Evolutionary conservation across 1,284 basidiomycete genomes (phyloP).

Genomic region (Rhodofomes roseus): DNA sequence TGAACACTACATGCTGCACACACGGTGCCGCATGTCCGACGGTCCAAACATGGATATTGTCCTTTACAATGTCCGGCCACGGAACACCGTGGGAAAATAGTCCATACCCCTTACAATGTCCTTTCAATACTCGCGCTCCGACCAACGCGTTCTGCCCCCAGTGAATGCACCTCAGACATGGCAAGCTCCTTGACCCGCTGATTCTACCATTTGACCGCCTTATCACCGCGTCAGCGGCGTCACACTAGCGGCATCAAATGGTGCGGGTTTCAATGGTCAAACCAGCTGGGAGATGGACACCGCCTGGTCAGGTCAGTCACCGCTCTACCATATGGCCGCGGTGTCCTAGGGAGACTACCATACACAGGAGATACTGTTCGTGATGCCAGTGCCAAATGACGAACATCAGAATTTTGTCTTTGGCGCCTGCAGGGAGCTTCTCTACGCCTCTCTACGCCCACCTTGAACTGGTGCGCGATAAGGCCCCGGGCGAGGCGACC

Average conservation of each 20-base stretch:
- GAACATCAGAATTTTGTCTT: slow-evolving; percentile 68
- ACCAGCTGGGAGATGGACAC: not conserved
- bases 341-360: not conserved
- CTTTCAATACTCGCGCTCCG: not conserved
- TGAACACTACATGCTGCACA: too few species aligned
- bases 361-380: not conserved
- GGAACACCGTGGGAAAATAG: too few species aligned
- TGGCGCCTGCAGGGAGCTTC: not conserved
- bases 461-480: too few species aligned
- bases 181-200: too few species aligned
- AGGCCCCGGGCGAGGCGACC: not conserved
- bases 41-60: too few species aligned
- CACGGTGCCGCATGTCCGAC: too few species aligned
- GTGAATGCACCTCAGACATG: not conserved
- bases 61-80: too few species aligned
- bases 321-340: not conserved
- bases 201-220: too few species aligned
- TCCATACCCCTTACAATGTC: not conserved
- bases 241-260: not conserved
- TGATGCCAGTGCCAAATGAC: slow-evolving; percentile 16
- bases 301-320: too few species aligned
- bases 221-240: not conserved
- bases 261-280: not conserved
- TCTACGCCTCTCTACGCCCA: not conserved
- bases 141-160: not conserved